Percentiles rank a stretch among this genome's conserved stretches.
Conservation (phyloP, 768 basidiomycete species). For the Mrakia gelida region DNA sequence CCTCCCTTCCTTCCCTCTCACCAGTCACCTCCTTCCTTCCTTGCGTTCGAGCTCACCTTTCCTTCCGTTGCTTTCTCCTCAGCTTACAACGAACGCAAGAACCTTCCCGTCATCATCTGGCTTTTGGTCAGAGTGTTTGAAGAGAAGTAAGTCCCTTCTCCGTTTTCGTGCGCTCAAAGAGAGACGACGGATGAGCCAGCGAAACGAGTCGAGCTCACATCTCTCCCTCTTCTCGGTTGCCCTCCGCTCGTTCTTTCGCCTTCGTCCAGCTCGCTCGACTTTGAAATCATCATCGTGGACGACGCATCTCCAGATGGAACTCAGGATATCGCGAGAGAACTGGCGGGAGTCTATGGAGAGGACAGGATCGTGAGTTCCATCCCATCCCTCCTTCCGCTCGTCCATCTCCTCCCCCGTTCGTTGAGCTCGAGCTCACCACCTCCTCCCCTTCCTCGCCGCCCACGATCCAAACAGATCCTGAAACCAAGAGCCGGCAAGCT, state of each 20-base stretch:
- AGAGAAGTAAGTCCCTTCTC: constrained; percentile 60
- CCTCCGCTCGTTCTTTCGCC: background rate
- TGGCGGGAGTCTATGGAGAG: constrained; percentile 73
- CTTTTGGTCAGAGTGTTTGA: constrained; percentile 70
- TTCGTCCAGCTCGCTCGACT: constrained; percentile 50
- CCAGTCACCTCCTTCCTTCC: background rate
- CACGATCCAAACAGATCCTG: constrained; percentile 53
- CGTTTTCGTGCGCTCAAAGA: background rate
- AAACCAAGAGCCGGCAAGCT: constrained; percentile 86
- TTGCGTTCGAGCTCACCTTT: background rate
- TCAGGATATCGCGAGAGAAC: constrained; percentile 75
- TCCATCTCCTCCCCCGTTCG: background rate
- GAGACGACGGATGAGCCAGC: background rate
- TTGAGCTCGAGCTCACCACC: background rate
- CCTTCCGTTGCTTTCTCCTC: background rate
- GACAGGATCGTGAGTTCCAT: constrained; percentile 64
- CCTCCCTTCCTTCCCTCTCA: background rate
- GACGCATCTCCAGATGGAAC: constrained; percentile 91
- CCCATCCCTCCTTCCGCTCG: background rate
- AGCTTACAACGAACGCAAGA: constrained; percentile 86
- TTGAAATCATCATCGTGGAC: constrained; percentile 88
- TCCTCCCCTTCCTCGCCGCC: background rate
- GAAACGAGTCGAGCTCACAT: constrained; percentile 15
- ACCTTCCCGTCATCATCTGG: constrained; percentile 83
- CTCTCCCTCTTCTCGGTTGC: background rate